A percentile compares a stretch with the other conserved stretches of the same genome.
Conservation (phyloP, 306 rosid species). For the Cucurbita moschata region DNA sequence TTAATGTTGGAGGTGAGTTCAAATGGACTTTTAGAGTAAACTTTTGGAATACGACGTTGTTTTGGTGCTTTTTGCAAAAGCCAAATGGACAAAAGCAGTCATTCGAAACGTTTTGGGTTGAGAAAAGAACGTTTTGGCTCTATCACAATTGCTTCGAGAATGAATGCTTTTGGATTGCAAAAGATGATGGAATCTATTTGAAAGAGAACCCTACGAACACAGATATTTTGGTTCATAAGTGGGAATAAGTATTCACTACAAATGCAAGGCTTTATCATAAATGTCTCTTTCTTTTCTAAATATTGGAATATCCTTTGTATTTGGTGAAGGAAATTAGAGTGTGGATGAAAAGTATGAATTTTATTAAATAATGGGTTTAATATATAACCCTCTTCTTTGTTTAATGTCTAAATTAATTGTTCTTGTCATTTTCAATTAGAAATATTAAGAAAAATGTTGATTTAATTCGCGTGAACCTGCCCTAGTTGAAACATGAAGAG, state of each 20-base stretch:
- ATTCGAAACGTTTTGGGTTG: conserved; percentile 2
- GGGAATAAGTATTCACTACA: background rate
- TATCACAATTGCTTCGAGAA: background rate
- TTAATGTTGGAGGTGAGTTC: background rate
- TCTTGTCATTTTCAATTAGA: no score
- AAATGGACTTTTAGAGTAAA: background rate
- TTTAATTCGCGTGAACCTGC: no score
- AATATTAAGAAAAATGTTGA: no score
- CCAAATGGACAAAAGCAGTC: background rate
- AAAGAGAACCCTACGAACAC: background rate
- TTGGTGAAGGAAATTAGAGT: no score
- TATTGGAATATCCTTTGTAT: no score
- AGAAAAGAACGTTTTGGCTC: background rate
- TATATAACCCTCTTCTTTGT: no score
- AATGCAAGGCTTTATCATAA: no score
- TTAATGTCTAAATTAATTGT: no score
- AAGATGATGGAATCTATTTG: conserved; percentile 9
- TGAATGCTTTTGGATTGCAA: conserved; percentile 4
- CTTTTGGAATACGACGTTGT: background rate
- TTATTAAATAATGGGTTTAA: no score
- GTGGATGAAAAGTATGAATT: no score
- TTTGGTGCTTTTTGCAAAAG: background rate
- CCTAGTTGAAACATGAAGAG: no score
- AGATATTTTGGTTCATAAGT: background rate
- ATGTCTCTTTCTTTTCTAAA: no score